These are phyloP conservation scores for Barnettozyma hawaiiensis DNA, from an alignment of 1,139 yeast species.

Conservation along the genomic window DNA sequence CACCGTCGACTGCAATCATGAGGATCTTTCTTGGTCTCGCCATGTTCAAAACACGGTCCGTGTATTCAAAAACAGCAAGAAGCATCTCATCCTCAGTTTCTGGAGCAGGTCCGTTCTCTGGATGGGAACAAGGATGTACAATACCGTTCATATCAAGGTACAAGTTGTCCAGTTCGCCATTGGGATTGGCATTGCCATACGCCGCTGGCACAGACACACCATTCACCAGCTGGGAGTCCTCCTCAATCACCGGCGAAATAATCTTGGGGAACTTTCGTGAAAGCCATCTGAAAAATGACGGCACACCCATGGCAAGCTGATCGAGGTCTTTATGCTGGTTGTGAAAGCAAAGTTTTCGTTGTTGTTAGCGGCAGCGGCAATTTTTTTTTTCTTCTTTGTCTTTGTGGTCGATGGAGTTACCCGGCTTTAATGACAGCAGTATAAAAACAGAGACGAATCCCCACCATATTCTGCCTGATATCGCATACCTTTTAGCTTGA, in stretches of 20 bases:
- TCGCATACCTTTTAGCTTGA: no score
- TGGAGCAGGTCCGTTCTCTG: slow-evolving; percentile 91
- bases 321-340: background rate
- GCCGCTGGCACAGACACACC: slow-evolving; percentile 59
- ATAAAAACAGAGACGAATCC: no score
- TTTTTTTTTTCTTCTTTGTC: no score
- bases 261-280: slow-evolving; percentile 91
- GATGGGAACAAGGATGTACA: slow-evolving; percentile 96
- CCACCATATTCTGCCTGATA: no score
- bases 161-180: slow-evolving; percentile 89
- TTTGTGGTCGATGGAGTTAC: background rate
- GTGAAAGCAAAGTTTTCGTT: no score
- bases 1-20: slow-evolving; percentile 97
- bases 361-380: no score
- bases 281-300: slow-evolving; percentile 96
- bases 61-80: slow-evolving; percentile 80
- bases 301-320: slow-evolving; percentile 64
- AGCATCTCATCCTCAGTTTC: slow-evolving; percentile 95
- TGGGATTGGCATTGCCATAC: slow-evolving; percentile 78
- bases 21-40: slow-evolving; percentile 91
- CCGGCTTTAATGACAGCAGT: no score
- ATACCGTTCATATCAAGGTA: slow-evolving; percentile 97
- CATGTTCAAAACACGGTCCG: slow-evolving; percentile 85
- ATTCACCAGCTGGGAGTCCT: slow-evolving; percentile 49
- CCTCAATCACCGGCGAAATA: slow-evolving; percentile 85